phyloP scores from a whole-genome alignment of 75 land plant species.

The Sequoia sempervirens region DNA sequence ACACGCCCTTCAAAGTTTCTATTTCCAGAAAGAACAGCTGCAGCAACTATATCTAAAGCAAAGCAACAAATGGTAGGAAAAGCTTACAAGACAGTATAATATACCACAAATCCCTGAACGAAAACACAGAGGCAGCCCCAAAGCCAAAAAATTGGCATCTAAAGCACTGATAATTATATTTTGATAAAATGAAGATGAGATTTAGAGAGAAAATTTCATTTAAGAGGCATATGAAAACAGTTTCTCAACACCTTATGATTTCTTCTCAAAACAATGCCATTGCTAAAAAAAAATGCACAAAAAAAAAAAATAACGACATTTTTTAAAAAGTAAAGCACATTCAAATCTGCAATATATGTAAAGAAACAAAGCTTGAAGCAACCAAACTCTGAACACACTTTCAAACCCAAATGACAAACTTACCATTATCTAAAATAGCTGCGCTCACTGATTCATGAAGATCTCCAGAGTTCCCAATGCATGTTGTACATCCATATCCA shows the following conservation, averaged over 20 bases:
- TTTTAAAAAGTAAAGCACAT: neutral
- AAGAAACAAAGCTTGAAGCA: neutral
- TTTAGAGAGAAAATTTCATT: neutral
- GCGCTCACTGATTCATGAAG: slow-evolving; percentile 79
- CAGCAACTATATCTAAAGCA: slow-evolving; percentile 72
- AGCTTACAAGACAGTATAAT: neutral
- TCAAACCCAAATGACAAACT: neutral
- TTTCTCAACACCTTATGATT: neutral
- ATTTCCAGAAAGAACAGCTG: slow-evolving; percentile 93
- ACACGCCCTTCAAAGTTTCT: slow-evolving; percentile 94
- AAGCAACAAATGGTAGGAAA: neutral
- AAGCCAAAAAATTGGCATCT: neutral
- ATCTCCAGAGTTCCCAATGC: slow-evolving; percentile 97
- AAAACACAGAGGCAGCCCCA: neutral
- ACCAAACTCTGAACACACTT: neutral
- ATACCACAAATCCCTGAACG: neutral
- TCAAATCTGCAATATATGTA: neutral
- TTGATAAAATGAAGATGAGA: neutral
- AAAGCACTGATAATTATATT: neutral
- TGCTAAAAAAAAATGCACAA: neutral
- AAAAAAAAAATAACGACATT: too few species aligned
- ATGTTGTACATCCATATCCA: slow-evolving; percentile 97
- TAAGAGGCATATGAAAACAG: neutral
- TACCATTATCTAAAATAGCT: slow-evolving; percentile 86
- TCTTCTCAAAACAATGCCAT: neutral